Evolutionary conservation across 2,329 filamentous ascomycete genomes (phyloP).

Genomic region (Cladosporium sp.): DNA sequence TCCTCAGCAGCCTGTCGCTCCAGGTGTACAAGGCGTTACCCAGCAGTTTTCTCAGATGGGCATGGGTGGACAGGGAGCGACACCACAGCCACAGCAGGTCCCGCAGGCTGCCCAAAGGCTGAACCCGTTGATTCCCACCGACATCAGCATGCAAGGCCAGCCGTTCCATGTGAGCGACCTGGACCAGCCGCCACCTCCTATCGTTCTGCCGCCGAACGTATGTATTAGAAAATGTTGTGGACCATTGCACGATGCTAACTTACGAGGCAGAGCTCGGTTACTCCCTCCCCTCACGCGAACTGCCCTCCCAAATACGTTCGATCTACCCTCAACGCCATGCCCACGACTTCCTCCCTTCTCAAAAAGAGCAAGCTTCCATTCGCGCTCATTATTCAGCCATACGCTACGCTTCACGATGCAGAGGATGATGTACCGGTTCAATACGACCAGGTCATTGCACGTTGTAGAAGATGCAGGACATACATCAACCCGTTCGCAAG

Average conservation of each 20-base stretch:
- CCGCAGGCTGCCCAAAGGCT: conserved; percentile 53
- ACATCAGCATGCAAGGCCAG: conserved; percentile 69
- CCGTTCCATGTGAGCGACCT: conserved; percentile 92
- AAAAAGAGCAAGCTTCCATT: conserved; percentile 97
- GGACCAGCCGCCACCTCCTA: conserved; percentile 84
- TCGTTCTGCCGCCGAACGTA: conserved; percentile 86
- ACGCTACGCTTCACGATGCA: conserved; percentile 83
- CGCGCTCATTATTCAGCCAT: conserved; percentile 92
- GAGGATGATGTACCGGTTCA: conserved; percentile 89
- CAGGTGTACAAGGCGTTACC: conserved; percentile 59
- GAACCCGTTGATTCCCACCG: conserved; percentile 88
- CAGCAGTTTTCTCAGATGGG: conserved; percentile 79
- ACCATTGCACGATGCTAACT: neutral
- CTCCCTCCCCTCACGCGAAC: conserved; percentile 84
- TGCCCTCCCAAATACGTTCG: conserved; percentile 91
- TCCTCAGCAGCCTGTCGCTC: conserved; percentile 36
- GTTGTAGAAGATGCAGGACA: conserved; percentile 89
- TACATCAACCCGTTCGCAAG: conserved; percentile 98
- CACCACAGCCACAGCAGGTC: conserved; percentile 31
- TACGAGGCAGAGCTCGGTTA: conserved; percentile 64
- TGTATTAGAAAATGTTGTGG: conserved; percentile 39
- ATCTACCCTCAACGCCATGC: conserved; percentile 89
- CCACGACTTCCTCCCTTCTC: conserved; percentile 83
- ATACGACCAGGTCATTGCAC: conserved; percentile 93
- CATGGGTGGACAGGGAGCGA: conserved; percentile 50